Conservation (phyloP, 139 green algal genomes). For the Haematococcus lacustris region DNA sequence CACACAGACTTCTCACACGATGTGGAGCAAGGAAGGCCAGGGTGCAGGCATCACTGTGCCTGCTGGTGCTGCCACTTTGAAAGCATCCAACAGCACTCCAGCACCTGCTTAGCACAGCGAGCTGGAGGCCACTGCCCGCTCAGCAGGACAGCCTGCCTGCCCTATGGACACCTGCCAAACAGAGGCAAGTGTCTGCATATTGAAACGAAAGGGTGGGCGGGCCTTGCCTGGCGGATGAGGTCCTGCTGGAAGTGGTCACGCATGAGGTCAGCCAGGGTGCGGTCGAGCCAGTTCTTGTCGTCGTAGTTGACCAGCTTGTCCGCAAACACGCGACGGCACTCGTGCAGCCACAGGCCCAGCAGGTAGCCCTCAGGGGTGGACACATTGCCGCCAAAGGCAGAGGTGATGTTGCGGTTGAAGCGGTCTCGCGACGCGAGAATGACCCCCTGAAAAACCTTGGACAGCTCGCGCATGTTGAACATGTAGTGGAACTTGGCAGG, state of each 20-base stretch:
- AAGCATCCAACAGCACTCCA: too few species aligned
- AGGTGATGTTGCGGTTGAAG: constrained; percentile 17
- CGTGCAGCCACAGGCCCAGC: constrained; percentile 83
- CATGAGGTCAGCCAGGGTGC: constrained; percentile 55
- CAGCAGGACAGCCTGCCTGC: too few species aligned
- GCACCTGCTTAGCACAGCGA: too few species aligned
- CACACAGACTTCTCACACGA: too few species aligned
- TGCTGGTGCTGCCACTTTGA: too few species aligned
- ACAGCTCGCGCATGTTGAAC: constrained; percentile 95
- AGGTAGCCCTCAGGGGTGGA: constrained; percentile 76
- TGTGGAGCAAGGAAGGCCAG: too few species aligned
- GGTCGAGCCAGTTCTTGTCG: constrained; percentile 84
- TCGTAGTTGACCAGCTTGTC: constrained; percentile 81
- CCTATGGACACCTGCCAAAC: too few species aligned
- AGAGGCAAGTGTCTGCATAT: too few species aligned
- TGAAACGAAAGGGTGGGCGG: too few species aligned
- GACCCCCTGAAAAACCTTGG: constrained; percentile 83
- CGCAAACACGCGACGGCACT: constrained; percentile 86
- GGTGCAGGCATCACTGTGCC: too few species aligned
- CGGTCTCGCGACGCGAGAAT: constrained; percentile 69
- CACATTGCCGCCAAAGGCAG: constrained; percentile 62
- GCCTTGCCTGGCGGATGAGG: too few species aligned
- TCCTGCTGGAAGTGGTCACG: constrained; percentile 64
- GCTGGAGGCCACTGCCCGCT: too few species aligned
- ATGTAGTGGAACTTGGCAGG: constrained; percentile 94